Conservation (phyloP, 1,139 yeast genomes). For the Debaryomyces nepalensis region DNA sequence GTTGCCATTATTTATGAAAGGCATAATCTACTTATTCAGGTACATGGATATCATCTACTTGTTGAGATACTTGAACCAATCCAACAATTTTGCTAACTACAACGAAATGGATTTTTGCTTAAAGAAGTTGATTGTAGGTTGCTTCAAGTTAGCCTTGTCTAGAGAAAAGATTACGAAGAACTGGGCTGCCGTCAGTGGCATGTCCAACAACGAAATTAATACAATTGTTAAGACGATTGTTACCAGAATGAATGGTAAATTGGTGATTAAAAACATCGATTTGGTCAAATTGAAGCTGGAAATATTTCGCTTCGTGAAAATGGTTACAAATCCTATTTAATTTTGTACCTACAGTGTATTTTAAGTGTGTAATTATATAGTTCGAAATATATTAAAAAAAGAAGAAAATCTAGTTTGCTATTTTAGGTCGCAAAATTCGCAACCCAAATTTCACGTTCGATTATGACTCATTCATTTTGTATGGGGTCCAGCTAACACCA, state of each 20-base stretch:
- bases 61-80: conserved; percentile 52
- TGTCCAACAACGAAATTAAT: conserved; percentile 43
- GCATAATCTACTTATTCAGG: conserved; percentile 49
- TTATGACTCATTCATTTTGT: conserved; percentile 8
- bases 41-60: conserved; percentile 55
- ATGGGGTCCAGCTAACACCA: conserved; percentile 6
- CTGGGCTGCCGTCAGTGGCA: conserved; percentile 47
- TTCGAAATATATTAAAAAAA: neutral
- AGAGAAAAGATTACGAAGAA: conserved; percentile 33
- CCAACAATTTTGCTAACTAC: conserved; percentile 49
- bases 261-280: conserved; percentile 45
- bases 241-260: conserved; percentile 49
- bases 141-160: conserved; percentile 47
- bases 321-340: conserved; percentile 42
- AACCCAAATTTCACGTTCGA: neutral
- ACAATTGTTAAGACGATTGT: conserved; percentile 43
- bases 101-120: conserved; percentile 52
- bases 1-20: conserved; percentile 45
- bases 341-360: conserved; percentile 6
- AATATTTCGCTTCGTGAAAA: conserved; percentile 48
- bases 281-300: conserved; percentile 44
- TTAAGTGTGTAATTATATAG: conserved; percentile 9
- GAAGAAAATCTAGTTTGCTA: neutral
- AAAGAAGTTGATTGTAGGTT: conserved; percentile 49
- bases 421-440: conserved; percentile 1